Conservation (phyloP, 352 stramenopile species). For the Phytopythium cucurbitacearum region DNA sequence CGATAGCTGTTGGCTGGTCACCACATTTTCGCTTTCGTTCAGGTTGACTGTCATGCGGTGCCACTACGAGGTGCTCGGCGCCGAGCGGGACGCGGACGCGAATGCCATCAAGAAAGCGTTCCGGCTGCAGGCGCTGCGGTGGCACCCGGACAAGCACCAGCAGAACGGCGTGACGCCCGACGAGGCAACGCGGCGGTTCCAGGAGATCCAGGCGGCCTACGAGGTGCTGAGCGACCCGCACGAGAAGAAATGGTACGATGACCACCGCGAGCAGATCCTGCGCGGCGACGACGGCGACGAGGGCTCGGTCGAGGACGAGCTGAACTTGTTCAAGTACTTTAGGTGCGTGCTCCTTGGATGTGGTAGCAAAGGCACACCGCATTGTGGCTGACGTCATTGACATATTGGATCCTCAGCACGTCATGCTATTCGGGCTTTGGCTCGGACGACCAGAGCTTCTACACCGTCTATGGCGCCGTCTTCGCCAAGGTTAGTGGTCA, state of each 20-base stretch:
- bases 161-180: constrained; percentile 62
- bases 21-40: too few relatives aligned
- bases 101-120: constrained; percentile 79
- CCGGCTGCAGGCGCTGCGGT: constrained; percentile 65
- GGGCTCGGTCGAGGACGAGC: constrained; percentile 30
- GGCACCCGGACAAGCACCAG: constrained; percentile 87
- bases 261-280: constrained; percentile 84
- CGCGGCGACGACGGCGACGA: constrained; percentile 51
- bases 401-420: constrained; percentile 14
- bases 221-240: constrained; percentile 82
- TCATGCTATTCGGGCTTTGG: constrained; percentile 79
- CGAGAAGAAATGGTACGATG: constrained; percentile 88
- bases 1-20: too few relatives aligned
- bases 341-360: constrained; percentile 21
- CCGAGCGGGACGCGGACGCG: constrained; percentile 47
- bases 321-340: constrained; percentile 82
- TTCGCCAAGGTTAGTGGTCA: constrained; percentile 56
- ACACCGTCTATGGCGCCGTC: constrained; percentile 62
- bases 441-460: constrained; percentile 71
- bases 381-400: not conserved
- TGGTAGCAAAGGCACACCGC: not conserved
- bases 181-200: constrained; percentile 76
- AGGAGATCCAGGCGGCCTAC: constrained; percentile 85
- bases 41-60: constrained; percentile 42
- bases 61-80: constrained; percentile 78